Percentiles rank a stretch among this genome's conserved stretches.
Conservation (phyloP, 768 basidiomycete genomes). For the Mrakia blollopis region DNA sequence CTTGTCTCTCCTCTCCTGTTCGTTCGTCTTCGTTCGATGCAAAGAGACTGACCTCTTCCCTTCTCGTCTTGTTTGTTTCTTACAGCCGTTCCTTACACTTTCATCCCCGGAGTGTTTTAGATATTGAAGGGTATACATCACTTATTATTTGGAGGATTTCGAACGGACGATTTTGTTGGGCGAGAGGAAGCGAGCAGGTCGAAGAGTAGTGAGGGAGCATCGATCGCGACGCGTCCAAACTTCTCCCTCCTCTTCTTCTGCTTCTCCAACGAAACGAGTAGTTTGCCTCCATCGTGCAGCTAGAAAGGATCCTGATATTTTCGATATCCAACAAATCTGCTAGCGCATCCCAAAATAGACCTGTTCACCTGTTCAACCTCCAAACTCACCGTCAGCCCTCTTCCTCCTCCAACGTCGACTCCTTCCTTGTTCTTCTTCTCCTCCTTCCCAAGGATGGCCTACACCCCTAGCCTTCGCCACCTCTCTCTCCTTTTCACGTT, state of each 20-base stretch:
- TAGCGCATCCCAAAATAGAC: not conserved
- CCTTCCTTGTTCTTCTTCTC: not conserved
- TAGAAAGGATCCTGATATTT: too few species aligned
- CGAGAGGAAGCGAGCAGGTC: too few species aligned
- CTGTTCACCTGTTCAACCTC: not conserved
- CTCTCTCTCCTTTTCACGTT: not conserved
- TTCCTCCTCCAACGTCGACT: not conserved
- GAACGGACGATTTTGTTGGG: too few species aligned
- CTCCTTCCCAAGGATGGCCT: not conserved
- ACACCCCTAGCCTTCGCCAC: not conserved
- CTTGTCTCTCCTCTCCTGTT: not conserved
- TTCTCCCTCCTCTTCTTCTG: too few species aligned
- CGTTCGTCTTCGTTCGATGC: not conserved
- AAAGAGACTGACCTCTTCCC: not conserved
- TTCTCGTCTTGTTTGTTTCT: not conserved
- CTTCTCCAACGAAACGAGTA: too few species aligned
- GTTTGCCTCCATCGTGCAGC: too few species aligned
- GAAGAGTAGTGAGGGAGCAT: too few species aligned
- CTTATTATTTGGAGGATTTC: too few species aligned
- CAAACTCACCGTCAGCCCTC: not conserved
- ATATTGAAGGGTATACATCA: not conserved
- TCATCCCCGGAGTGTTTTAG: conserved; percentile 81
- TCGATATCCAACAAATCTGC: too few species aligned
- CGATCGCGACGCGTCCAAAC: not conserved
- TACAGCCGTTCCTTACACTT: conserved; percentile 77